Conservation (phyloP, 2,329 filamentous ascomycete genomes). For the Metarhizium guizhouense region DNA sequence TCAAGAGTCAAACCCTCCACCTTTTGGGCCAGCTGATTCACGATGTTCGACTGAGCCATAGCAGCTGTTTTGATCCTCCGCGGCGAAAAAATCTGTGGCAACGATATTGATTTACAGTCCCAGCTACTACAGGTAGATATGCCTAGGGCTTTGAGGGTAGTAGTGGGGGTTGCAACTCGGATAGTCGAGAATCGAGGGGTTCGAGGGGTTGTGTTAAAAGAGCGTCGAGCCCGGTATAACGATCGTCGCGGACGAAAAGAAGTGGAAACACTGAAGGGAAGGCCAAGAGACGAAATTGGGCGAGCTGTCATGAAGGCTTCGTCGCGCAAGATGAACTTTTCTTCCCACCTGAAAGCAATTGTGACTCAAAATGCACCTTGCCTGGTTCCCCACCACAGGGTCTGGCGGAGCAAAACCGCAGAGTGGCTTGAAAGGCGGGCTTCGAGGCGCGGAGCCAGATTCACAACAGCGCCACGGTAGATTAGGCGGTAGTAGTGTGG, state of each 20-base stretch:
- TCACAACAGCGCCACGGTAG: too few species aligned
- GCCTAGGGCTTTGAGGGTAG: not conserved
- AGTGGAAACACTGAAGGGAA: not conserved
- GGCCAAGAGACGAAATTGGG: not conserved
- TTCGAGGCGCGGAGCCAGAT: too few species aligned
- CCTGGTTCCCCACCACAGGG: conserved; percentile 2
- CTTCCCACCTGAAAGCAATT: conserved; percentile 1
- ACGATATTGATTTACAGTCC: not conserved
- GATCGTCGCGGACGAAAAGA: conserved; percentile 1
- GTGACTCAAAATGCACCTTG: conserved; percentile 6
- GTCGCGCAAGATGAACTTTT: not conserved
- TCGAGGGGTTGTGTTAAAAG: not conserved
- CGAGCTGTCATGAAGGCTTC: conserved; percentile 5
- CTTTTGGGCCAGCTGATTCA: conserved; percentile 7
- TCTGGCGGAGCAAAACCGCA: conserved; percentile 2
- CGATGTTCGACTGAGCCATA: conserved; percentile 3
- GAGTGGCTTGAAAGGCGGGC: not conserved
- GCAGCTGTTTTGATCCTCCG: not conserved
- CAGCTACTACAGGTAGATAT: not conserved
- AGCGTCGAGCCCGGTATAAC: conserved; percentile 3
- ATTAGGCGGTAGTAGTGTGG: too few species aligned
- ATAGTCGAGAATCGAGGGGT: not conserved
- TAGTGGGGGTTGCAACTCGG: not conserved
- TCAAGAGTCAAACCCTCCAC: conserved; percentile 7
- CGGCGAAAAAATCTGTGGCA: not conserved